Conservation (phyloP, 495 filamentous ascomycete species). For the Annulohypoxylon nitens region DNA sequence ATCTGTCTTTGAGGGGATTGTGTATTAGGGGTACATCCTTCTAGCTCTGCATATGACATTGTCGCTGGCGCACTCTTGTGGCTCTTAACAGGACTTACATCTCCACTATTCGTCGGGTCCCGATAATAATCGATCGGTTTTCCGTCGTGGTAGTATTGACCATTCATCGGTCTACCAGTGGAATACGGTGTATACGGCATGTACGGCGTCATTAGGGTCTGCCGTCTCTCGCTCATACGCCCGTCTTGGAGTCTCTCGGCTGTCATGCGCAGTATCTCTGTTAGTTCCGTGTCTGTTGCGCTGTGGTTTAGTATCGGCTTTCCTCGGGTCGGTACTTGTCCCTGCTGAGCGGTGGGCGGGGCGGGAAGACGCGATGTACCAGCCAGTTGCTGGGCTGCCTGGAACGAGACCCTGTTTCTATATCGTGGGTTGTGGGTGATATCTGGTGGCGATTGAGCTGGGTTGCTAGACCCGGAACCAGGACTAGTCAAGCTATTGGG, state of each 20-base stretch:
- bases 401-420: slow-evolving; percentile 30
- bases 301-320: slow-evolving; percentile 43
- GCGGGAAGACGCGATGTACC: slow-evolving; percentile 43
- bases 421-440: slow-evolving; percentile 36
- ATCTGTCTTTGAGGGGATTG: slow-evolving; percentile 25
- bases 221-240: slow-evolving; percentile 41
- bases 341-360: slow-evolving; percentile 26
- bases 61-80: slow-evolving; percentile 51
- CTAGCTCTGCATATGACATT: slow-evolving; percentile 37
- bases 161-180: not conserved
- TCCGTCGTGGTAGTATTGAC: slow-evolving; percentile 3
- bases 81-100: slow-evolving; percentile 46
- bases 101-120: slow-evolving; percentile 22
- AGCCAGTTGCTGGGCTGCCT: slow-evolving; percentile 46
- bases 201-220: slow-evolving; percentile 41
- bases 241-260: slow-evolving; percentile 59
- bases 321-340: slow-evolving; percentile 28
- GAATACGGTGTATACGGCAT: slow-evolving; percentile 2
- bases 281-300: slow-evolving; percentile 57
- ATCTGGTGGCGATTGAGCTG: slow-evolving; percentile 35
- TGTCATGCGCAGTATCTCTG: slow-evolving; percentile 59
- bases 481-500: slow-evolving; percentile 18
- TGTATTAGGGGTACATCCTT: slow-evolving; percentile 23
- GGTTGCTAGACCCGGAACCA: slow-evolving; percentile 12
- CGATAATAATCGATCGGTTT: not conserved